Evolutionary conservation across 2,329 filamentous ascomycete genomes (phyloP).

Genomic region (Exophiala viscosa): DNA sequence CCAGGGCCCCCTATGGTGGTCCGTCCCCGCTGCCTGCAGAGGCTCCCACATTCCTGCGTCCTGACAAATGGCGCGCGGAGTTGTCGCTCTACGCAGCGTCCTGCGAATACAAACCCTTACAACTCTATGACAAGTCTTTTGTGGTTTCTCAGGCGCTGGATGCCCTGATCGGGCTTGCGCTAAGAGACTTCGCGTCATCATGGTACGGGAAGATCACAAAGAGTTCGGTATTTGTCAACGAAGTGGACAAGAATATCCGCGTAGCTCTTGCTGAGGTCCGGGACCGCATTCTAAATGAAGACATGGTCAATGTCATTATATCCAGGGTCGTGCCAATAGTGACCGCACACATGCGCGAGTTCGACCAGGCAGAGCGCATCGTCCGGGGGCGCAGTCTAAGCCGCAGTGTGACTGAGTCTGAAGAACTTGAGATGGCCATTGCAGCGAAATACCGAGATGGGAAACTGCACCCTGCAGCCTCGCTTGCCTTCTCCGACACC

Average conservation of each 20-base stretch:
- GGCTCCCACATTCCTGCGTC: slow-evolving; percentile 55
- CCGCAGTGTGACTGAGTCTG: slow-evolving; percentile 87
- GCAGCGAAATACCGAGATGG: slow-evolving; percentile 91
- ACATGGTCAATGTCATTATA: slow-evolving; percentile 79
- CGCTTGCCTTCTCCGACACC: slow-evolving; percentile 76
- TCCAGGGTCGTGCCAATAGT: slow-evolving; percentile 81
- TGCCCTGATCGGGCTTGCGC: slow-evolving; percentile 68
- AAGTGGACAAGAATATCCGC: slow-evolving; percentile 78
- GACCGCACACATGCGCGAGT: slow-evolving; percentile 83
- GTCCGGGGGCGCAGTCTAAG: slow-evolving; percentile 86
- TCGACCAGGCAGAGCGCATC: slow-evolving; percentile 81
- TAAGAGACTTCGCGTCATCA: slow-evolving; percentile 77
- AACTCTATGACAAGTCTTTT: slow-evolving; percentile 72
- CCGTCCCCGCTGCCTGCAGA: slow-evolving; percentile 41
- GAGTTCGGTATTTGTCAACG: slow-evolving; percentile 74
- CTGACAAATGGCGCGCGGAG: slow-evolving; percentile 67
- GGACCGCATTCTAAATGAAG: slow-evolving; percentile 68
- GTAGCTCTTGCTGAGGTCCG: slow-evolving; percentile 66
- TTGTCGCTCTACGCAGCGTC: slow-evolving; percentile 61
- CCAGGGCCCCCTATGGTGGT: slow-evolving; percentile 38
- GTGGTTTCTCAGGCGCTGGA: slow-evolving; percentile 78
- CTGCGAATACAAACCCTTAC: slow-evolving; percentile 63
- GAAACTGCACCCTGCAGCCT: slow-evolving; percentile 80
- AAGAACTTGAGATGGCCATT: slow-evolving; percentile 92
- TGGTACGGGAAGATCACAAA: slow-evolving; percentile 88